A percentile compares a stretch with the other conserved stretches of the same genome.
phyloP scores from a whole-genome alignment of 2,329 filamentous ascomycete species.

The Cladobotryum protrusum region DNA sequence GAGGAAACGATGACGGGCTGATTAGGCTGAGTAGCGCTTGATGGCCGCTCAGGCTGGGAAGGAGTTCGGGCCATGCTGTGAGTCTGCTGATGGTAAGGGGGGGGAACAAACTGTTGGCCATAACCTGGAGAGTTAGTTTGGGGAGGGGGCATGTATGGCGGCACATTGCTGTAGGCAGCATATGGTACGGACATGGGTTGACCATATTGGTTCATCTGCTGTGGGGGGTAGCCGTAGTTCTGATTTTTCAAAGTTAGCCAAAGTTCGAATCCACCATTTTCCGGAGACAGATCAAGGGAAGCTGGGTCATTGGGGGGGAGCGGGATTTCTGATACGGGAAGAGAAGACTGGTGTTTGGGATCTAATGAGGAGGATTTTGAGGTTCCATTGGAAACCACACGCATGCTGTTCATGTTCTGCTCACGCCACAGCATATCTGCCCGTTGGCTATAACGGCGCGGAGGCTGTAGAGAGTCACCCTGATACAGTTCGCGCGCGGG shows the following conservation, averaged over 20 bases:
- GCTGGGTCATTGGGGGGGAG: constrained; percentile 16
- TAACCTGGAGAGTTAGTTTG: constrained; percentile 45
- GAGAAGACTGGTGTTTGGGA: constrained; percentile 7
- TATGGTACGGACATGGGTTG: constrained; percentile 35
- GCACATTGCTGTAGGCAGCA: constrained; percentile 38
- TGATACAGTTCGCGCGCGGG: constrained; percentile 29
- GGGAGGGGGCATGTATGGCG: constrained; percentile 41
- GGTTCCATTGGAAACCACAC: constrained; percentile 17
- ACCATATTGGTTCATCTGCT: constrained; percentile 33
- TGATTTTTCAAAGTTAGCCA: constrained; percentile 67
- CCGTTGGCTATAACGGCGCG: constrained; percentile 42
- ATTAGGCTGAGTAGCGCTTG: constrained; percentile 58
- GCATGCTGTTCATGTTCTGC: constrained; percentile 18
- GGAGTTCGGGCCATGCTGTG: constrained; percentile 75
- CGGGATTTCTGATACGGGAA: constrained; percentile 6
- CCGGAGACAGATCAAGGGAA: constrained; percentile 58
- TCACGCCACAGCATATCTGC: constrained; percentile 30
- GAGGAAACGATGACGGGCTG: constrained; percentile 57
- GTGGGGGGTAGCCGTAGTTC: constrained; percentile 52
- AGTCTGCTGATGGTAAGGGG: constrained; percentile 45
- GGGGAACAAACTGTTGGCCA: constrained; percentile 39
- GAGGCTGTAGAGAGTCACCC: constrained; percentile 31
- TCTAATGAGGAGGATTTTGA: constrained; percentile 9
- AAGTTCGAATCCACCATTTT: constrained; percentile 64
- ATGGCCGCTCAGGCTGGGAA: constrained; percentile 65